Conservation (phyloP, 2,329 filamentous ascomycete genomes). For the Botrytis tulipae region DNA sequence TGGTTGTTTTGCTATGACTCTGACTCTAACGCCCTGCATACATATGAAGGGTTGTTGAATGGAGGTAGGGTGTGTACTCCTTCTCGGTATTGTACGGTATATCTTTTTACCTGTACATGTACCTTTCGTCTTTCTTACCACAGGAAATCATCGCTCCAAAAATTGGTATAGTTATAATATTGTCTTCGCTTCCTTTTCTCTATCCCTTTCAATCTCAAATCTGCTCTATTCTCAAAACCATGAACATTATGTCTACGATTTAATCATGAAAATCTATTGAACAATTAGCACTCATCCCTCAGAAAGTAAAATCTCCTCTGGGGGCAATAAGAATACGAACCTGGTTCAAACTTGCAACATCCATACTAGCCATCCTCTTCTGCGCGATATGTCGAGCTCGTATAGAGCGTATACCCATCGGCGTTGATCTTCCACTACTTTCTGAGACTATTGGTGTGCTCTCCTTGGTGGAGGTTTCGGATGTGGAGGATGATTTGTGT, state of each 20-base stretch:
- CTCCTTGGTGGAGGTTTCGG: constrained; percentile 29
- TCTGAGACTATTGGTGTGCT: constrained; percentile 36
- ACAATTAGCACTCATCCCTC: constrained; percentile 14
- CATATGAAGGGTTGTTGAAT: not conserved
- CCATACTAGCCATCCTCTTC: constrained; percentile 79
- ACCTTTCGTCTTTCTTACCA: not conserved
- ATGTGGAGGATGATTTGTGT: constrained; percentile 38
- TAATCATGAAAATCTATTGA: constrained; percentile 67
- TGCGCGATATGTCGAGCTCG: constrained; percentile 82
- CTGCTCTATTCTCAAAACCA: not conserved
- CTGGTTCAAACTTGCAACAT: constrained; percentile 82
- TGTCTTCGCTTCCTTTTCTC: not conserved
- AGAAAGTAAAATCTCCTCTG: constrained; percentile 2
- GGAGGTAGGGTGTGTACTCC: not conserved
- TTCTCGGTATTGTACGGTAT: not conserved
- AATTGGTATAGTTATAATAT: not conserved
- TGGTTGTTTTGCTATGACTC: not conserved
- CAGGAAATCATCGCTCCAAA: not conserved
- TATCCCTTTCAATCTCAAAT: not conserved
- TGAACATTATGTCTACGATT: constrained; percentile 40
- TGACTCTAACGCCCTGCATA: not conserved
- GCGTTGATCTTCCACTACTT: constrained; percentile 46
- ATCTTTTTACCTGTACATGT: not conserved
- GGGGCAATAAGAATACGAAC: constrained; percentile 28
- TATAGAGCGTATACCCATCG: constrained; percentile 65